phyloP scores from a whole-genome alignment of 108 stramenopile genomes.

The Nitzschia sp. region DNA sequence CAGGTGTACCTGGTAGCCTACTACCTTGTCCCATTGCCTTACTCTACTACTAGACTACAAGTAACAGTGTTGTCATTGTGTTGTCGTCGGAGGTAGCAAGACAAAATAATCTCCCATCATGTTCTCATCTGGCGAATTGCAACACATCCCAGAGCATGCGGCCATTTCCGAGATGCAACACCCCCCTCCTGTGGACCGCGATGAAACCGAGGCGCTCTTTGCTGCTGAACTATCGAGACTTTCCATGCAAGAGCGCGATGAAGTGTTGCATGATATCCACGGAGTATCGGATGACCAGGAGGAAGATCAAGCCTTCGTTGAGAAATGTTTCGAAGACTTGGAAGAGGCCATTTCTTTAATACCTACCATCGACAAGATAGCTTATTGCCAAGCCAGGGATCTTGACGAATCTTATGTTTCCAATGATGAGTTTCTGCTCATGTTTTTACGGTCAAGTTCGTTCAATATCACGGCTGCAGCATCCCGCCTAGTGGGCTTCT shows the following conservation, averaged over 20 bases:
- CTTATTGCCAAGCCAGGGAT: conserved; percentile 15
- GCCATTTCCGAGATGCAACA: neutral
- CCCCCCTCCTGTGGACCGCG: conserved; percentile 4
- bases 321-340: neutral
- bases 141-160: neutral
- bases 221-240: conserved; percentile 21
- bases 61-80: no score
- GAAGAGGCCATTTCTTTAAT: conserved; percentile 11
- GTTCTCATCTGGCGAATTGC: neutral
- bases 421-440: conserved; percentile 11
- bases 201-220: conserved; percentile 11
- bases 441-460: conserved; percentile 21
- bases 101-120: neutral
- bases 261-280: conserved; percentile 25
- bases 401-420: conserved; percentile 6
- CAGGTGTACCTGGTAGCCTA: no score
- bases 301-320: conserved; percentile 10
- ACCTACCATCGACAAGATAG: conserved; percentile 9
- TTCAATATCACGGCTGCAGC: conserved; percentile 23
- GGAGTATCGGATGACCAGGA: conserved; percentile 16
- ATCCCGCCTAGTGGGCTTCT: conserved; percentile 15
- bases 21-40: no score
- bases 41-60: no score
- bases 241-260: conserved; percentile 31
- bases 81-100: neutral